Evolutionary conservation across 768 basidiomycete genomes (phyloP), one percentile per base, ranked within the genome.

Genomic region (Rhodosporidiobolus odoratus): DNA sequence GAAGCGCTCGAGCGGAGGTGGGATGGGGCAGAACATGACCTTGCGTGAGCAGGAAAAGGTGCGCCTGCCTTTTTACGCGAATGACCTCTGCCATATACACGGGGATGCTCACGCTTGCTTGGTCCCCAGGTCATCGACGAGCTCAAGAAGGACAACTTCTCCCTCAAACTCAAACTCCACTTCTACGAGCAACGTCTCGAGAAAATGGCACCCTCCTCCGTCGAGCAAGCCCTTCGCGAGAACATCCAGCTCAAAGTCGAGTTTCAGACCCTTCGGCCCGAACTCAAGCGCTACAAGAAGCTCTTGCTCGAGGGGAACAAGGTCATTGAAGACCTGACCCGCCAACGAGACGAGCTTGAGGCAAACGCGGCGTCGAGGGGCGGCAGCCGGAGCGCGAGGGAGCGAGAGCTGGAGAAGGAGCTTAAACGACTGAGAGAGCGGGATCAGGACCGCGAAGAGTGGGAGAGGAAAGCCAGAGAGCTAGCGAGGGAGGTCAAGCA

Each of bases 41-140:
- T 83, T 99, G 21, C 85, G 93, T 13, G 95, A 98, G 78, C 95
- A 99, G 80, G 94, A 98, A 81, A 95, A 97, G 85, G 95, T 91
- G 75, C 61, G 83, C 73, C 23, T 66, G 19, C n/a, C 34, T 47
- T 30, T 45, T 34, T 19, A 40, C 50, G 30, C 13, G 41, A 25
- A n/a, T 78, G 48, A 35, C 41, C 23, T 58, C 25, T 23, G n/a
- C 17, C 38, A 30, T 30, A n/a, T n/a, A n/a, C n/a, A n/a, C 2
- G 2, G 8, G 5, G 3, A 30, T 25, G 37, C 15, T 68, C 41
- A 34, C 47, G 32, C 9, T 21, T 10, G 21, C 13, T 19, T 50
- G 16, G 8, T 21, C 27, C 16, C 56, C 48, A 98, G 94, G 90
- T 94, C 79, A 91, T 96, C 78, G 92, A 98, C 81, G 87, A 87